Percentiles rank a stretch among this genome's conserved stretches.
phyloP scores from a whole-genome alignment of 2,329 filamentous ascomycete species.

The Eutypella sp. region DNA sequence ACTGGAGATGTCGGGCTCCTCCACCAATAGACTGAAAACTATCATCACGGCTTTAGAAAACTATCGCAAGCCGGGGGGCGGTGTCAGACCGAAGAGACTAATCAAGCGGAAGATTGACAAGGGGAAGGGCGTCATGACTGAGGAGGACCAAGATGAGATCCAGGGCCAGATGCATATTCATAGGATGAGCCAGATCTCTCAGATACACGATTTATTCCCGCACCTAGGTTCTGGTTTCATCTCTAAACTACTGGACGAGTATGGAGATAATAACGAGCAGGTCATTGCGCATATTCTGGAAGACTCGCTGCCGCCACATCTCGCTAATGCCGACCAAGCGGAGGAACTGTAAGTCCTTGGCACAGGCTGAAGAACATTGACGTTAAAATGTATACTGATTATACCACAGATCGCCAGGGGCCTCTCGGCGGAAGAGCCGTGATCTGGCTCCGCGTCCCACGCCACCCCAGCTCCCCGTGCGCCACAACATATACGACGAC shows the following conservation, averaged over 20 bases:
- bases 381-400: slow-evolving; percentile 8
- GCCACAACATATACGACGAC: slow-evolving; percentile 73
- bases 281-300: slow-evolving; percentile 80
- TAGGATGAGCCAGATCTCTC: slow-evolving; percentile 76
- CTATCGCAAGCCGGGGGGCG: slow-evolving; percentile 53
- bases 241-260: slow-evolving; percentile 72
- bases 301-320: slow-evolving; percentile 64
- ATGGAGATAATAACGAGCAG: slow-evolving; percentile 69
- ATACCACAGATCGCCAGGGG: slow-evolving; percentile 20
- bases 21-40: slow-evolving; percentile 52
- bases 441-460: slow-evolving; percentile 56
- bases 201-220: slow-evolving; percentile 91
- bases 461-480: slow-evolving; percentile 49
- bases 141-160: slow-evolving; percentile 33
- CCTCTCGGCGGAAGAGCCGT: slow-evolving; percentile 26
- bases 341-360: slow-evolving; percentile 54
- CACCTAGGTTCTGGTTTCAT: slow-evolving; percentile 81
- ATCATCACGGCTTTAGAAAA: slow-evolving; percentile 55
- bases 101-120: slow-evolving; percentile 57
- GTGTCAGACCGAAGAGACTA: slow-evolving; percentile 45
- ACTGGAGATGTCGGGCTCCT: slow-evolving; percentile 43
- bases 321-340: slow-evolving; percentile 58
- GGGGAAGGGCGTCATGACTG: slow-evolving; percentile 50
- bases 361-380: background rate
- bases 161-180: slow-evolving; percentile 64